These are phyloP conservation scores for Phlebiopsis gigantea DNA, from an alignment of 768 basidiomycete genomes.

Conservation along the genomic window DNA sequence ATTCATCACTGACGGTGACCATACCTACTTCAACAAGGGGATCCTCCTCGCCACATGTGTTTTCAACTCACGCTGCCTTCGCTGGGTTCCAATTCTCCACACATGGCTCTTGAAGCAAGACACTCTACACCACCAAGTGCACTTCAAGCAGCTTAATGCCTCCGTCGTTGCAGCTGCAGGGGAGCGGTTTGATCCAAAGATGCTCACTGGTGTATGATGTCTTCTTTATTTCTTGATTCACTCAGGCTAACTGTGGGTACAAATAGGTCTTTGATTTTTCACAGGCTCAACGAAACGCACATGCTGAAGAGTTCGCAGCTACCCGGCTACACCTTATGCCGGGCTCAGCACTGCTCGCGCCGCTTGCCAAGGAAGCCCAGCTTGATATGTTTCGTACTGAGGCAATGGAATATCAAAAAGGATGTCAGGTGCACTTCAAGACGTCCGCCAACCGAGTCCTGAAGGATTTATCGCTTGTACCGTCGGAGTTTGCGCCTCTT, in stretches of 20 bases:
- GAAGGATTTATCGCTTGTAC: background rate
- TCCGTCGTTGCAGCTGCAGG: background rate
- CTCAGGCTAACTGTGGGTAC: background rate
- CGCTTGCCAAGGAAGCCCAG: background rate
- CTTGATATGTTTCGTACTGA: background rate
- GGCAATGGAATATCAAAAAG: background rate
- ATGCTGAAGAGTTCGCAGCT: background rate
- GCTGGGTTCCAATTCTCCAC: background rate
- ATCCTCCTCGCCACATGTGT: background rate
- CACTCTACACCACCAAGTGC: background rate
- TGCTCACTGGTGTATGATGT: background rate
- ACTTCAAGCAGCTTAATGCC: background rate
- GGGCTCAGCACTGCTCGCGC: background rate
- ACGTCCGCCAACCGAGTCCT: background rate
- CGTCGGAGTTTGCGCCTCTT: background rate
- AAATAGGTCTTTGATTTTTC: conserved; percentile 2
- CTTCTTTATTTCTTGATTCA: background rate
- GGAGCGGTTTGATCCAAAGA: background rate
- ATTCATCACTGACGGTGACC: conserved; percentile 2
- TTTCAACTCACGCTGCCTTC: background rate
- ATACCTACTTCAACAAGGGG: background rate
- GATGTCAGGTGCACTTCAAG: background rate
- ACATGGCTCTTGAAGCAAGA: background rate
- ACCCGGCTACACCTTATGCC: background rate
- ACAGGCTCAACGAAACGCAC: background rate